phyloP scores from a whole-genome alignment of 352 stramenopile genomes.

The Lagenidium giganteum region DNA sequence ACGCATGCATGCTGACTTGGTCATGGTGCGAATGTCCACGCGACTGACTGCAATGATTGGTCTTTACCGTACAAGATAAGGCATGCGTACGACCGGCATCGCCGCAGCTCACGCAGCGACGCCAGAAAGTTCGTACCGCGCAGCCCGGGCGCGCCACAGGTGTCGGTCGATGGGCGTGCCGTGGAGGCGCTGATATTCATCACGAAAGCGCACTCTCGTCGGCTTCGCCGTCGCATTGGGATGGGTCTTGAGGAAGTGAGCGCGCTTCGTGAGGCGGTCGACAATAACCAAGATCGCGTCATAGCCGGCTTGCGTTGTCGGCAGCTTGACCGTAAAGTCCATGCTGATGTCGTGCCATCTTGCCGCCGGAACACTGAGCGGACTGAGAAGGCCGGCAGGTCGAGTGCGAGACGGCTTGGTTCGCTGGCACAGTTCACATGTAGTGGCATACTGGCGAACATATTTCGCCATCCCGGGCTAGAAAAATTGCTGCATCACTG shows the following conservation, averaged over 20 bases:
- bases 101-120: too few relatives aligned
- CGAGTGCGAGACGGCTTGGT: slow-evolving; percentile 5
- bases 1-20: too few relatives aligned
- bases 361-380: background rate
- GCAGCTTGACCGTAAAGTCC: slow-evolving; percentile 10
- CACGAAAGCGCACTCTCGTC: too few relatives aligned
- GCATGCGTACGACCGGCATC: too few relatives aligned
- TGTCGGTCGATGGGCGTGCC: too few relatives aligned
- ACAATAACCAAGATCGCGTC: slow-evolving; percentile 9
- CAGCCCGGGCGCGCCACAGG: too few relatives aligned
- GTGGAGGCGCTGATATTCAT: too few relatives aligned
- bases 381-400: slow-evolving; percentile 1
- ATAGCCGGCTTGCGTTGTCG: background rate
- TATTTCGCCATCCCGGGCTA: slow-evolving; percentile 4
- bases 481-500: slow-evolving; percentile 5
- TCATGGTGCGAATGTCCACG: too few relatives aligned
- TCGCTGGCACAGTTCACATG: slow-evolving; percentile 12
- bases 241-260: slow-evolving; percentile 6
- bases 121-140: too few relatives aligned
- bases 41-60: too few relatives aligned
- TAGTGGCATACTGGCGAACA: slow-evolving; percentile 6
- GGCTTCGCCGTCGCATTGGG: too few relatives aligned
- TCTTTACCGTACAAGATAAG: too few relatives aligned
- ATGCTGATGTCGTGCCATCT: slow-evolving; percentile 14
- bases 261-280: slow-evolving; percentile 7